These are phyloP conservation scores for Penicillium sumatraense DNA, from an alignment of 2,329 filamentous ascomycete genomes.

Conservation along the genomic window DNA sequence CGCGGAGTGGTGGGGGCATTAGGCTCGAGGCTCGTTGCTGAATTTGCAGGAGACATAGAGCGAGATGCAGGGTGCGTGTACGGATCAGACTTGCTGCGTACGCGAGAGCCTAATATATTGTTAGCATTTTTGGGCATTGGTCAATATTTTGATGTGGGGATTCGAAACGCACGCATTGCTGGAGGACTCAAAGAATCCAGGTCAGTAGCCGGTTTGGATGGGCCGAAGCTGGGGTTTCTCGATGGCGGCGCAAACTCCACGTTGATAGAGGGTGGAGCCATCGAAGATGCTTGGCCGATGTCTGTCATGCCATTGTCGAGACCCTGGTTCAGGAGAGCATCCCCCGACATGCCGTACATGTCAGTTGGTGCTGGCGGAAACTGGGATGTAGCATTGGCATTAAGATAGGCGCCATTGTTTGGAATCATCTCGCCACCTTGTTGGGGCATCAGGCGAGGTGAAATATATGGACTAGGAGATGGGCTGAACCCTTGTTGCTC, in stretches of 20 bases:
- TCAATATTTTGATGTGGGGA: not conserved
- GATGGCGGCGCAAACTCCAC: slow-evolving; percentile 86
- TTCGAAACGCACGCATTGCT: slow-evolving; percentile 52
- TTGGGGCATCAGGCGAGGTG: slow-evolving; percentile 69
- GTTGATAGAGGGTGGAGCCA: slow-evolving; percentile 93
- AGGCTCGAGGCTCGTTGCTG: slow-evolving; percentile 36
- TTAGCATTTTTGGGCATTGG: slow-evolving; percentile 20
- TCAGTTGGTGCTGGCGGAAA: slow-evolving; percentile 55
- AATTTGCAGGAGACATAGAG: slow-evolving; percentile 39
- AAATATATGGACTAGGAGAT: slow-evolving; percentile 72
- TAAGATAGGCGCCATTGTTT: slow-evolving; percentile 45
- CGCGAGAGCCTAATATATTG: slow-evolving; percentile 52
- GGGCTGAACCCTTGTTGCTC: slow-evolving; percentile 67
- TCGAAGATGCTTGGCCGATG: slow-evolving; percentile 70
- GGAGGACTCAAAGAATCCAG: slow-evolving; percentile 85
- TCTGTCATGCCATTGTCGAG: slow-evolving; percentile 58
- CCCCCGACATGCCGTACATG: slow-evolving; percentile 54
- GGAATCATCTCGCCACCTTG: slow-evolving; percentile 67
- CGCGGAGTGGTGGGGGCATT: slow-evolving; percentile 39
- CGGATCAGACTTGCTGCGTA: slow-evolving; percentile 66
- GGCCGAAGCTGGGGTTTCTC: slow-evolving; percentile 67
- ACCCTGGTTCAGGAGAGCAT: slow-evolving; percentile 52
- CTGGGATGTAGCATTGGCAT: slow-evolving; percentile 53
- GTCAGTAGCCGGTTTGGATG: slow-evolving; percentile 66
- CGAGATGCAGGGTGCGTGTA: slow-evolving; percentile 54